Base-by-base conservation (phyloP, 2,329 filamentous ascomycete genomes). In the Pseudocercospora crystallina region DNA sequence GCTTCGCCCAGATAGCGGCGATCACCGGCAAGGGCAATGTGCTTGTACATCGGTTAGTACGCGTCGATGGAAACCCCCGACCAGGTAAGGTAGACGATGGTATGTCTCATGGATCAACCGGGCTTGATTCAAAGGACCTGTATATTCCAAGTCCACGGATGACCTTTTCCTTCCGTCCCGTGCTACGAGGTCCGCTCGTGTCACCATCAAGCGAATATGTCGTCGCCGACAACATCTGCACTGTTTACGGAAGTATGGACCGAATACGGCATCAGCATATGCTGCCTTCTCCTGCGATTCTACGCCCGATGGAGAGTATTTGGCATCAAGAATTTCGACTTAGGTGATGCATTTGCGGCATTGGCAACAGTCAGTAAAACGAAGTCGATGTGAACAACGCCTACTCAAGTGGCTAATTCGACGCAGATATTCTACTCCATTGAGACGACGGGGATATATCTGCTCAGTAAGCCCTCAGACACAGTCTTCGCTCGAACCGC, bases 361-460 rank as follows among this genome's bases (percentile, higher is more conserved):
- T 31, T 53, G 14, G 53, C 53, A 35, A 47, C 48, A 49, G 53
- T 56, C 20, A 20, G 49, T 20, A 20, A 7, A 26, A 7, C 20
- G 20, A 26, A 26, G 11, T 26, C 17, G 7, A 26, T 26, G 20
- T 26, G 20, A 26, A 8, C 14, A 12, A n/a, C 29, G 10, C 10
- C 10, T 9, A 10, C 12, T n/a, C 15, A 13, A 11, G 3, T 29
- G 5, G 8, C 12, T 29, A 26, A 13, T 11, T 8, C 4, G 20
- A 11, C 5, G 8, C 14, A 47, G 46, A 41, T 47, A 8, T 56
- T 56, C 38, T 56, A 58, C 43, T 43, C 46, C 13, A 49, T 57
- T 17, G 49, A 47, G 42, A 58, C 45, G 8, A 35, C 50, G 30
- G 57, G 54, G 4, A 60, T 60, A 17, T 60, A 59, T 30, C 35